A percentile compares a stretch with the other conserved stretches of the same genome.
phyloP scores from a whole-genome alignment of 75 land plant genomes.

The Picea sitchensis region DNA sequence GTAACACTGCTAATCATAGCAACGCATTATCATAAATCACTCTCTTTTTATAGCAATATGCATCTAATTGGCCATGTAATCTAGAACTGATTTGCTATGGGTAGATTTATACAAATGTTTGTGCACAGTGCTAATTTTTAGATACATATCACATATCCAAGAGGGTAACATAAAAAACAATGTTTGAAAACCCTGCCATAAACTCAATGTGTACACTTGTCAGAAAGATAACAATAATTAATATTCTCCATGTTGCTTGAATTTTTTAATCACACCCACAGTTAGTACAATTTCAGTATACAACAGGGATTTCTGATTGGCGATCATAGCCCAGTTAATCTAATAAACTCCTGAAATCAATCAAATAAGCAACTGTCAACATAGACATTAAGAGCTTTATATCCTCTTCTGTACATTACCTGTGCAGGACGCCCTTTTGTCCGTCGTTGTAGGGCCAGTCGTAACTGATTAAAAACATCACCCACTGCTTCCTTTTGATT shows the following conservation, averaged over 20 bases:
- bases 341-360: not conserved
- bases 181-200: not conserved
- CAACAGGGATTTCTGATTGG: not conserved
- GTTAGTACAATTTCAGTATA: not conserved
- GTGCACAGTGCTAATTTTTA: not conserved
- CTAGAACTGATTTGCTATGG: not conserved
- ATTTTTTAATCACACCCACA: not conserved
- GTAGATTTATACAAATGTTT: not conserved
- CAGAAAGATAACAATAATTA: not conserved
- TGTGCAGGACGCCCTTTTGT: slow-evolving; percentile 77
- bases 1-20: not conserved
- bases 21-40: not conserved
- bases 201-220: not conserved
- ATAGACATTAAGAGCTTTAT: not conserved
- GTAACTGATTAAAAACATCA: slow-evolving; percentile 94
- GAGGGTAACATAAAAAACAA: not conserved
- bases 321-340: not conserved
- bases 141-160: not conserved
- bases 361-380: not conserved
- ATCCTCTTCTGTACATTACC: slow-evolving; percentile 25
- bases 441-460: slow-evolving; percentile 84
- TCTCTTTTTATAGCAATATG: not conserved
- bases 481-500: slow-evolving; percentile 90
- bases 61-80: not conserved
- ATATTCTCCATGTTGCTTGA: not conserved